Base-by-base conservation (phyloP, 257 asterid species). In the Buddleja alternifolia region DNA sequence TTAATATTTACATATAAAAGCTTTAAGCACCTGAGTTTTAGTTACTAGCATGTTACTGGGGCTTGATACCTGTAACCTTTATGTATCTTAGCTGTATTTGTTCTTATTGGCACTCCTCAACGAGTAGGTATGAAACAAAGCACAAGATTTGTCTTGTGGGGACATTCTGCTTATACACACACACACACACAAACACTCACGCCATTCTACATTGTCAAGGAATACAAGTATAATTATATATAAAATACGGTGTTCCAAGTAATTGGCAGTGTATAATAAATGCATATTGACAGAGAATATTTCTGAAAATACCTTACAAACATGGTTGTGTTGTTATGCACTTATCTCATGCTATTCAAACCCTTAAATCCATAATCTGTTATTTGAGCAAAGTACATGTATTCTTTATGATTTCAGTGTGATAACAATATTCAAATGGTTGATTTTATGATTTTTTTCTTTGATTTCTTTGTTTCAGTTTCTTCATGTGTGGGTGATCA, bases 401-500 rank as follows among this genome's bases (percentile, higher is more conserved):
- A 17, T 50, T 69, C 39, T 67, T 52, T 29, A 47, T 67, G 47
- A 61, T 36, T 53, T 10, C 60, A 34, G 24, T 47, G 23, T n/a
- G 48, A 46, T n/a, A 36, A 39, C 19, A 24, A 53, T 45, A 44
- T 24, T 12, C 51, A 55, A 21, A 56, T 15, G n/a, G 48, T 50
- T 63, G 19, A 53, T 3, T 14, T 34, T 17, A 29, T 57, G 39
- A 17, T 56, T 19, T 53, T n/a, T 8, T 51, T 54, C 1, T 45
- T 29, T 58, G 37, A 10, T 66, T 36, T 29, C 57, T 57, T 39
- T 66, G 55, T 78, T 75, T 69, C 85, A 84, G 90, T 67, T 82
- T 73, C 72, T 84, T 63, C 70, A 82, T 61, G 67, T 84, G 64
- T 84, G 94, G 90, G 69, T 84, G 42, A 87, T 87, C 60, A 82